A percentile compares a stretch with the other conserved stretches of the same genome.
Evolutionary conservation across 352 stramenopile genomes (phyloP).

Genomic region (Ophiocytium majus): DNA sequence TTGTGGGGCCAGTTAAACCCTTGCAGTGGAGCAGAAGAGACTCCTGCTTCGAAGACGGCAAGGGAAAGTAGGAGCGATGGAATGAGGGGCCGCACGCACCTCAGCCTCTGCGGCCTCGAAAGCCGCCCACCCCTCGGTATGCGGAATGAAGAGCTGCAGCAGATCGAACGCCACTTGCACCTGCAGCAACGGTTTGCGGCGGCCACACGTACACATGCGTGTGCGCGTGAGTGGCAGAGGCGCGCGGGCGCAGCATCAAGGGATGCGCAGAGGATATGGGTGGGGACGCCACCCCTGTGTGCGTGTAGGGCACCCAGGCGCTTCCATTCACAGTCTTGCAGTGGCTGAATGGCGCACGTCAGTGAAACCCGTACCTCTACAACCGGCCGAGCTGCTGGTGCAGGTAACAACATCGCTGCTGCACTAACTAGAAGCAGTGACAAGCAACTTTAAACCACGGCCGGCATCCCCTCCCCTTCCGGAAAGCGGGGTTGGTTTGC

Average conservation of each 20-base stretch:
- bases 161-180: slow-evolving; percentile 39
- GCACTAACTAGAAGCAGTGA: too few species aligned
- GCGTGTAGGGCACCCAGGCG: background rate
- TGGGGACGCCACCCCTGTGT: background rate
- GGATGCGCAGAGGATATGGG: background rate
- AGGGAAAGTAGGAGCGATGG: too few species aligned
- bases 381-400: too few species aligned
- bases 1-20: too few species aligned
- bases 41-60: too few species aligned
- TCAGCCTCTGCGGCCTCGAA: background rate
- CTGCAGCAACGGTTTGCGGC: background rate
- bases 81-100: background rate
- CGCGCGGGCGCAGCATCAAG: background rate
- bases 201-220: background rate
- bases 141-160: slow-evolving; percentile 35
- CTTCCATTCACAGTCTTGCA: background rate
- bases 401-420: too few species aligned
- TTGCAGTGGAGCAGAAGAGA: too few species aligned
- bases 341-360: too few species aligned
- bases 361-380: too few species aligned
- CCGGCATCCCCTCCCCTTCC: too few species aligned
- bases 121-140: slow-evolving; percentile 25
- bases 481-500: too few species aligned
- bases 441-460: too few species aligned
- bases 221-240: background rate